Percentiles rank a stretch among this genome's conserved stretches.
Evolutionary conservation across 2,329 filamentous ascomycete species (phyloP).

Genomic region (Aspergillus spinulosporus): DNA sequence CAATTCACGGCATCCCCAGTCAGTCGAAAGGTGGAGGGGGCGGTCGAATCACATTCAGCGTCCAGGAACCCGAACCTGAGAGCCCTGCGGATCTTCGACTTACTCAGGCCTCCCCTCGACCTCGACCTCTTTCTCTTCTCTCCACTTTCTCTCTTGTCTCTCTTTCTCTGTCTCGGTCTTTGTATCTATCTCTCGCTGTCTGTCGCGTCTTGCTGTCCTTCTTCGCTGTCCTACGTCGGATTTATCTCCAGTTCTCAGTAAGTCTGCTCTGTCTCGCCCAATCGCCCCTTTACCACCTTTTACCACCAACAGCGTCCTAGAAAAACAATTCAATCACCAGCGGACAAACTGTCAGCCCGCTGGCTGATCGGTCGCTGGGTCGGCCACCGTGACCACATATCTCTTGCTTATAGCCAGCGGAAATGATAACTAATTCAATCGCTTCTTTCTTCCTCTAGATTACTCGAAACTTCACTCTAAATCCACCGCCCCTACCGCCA

Average conservation of each 20-base stretch:
- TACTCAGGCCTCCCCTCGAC: constrained; percentile 3
- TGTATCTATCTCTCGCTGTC: constrained; percentile 10
- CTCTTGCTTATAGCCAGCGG: not conserved
- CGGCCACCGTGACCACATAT: constrained; percentile 1
- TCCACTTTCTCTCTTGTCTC: constrained; percentile 4
- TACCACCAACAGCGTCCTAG: not conserved
- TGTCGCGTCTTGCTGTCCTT: not conserved
- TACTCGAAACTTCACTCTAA: not conserved
- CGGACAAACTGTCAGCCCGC: not conserved
- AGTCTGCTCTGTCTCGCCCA: constrained; percentile 5
- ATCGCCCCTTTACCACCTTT: not conserved
- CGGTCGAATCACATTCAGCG: constrained; percentile 20
- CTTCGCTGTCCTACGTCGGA: not conserved
- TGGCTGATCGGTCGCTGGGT: not conserved
- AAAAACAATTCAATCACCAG: not conserved
- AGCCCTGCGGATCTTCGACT: constrained; percentile 8
- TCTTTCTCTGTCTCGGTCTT: constrained; percentile 5
- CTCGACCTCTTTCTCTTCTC: constrained; percentile 12
- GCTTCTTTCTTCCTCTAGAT: not conserved
- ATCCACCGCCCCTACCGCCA: constrained; percentile 1
- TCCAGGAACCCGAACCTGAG: constrained; percentile 6
- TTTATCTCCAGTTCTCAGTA: constrained; percentile 3
- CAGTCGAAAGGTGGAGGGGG: constrained; percentile 17
- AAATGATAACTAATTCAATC: constrained; percentile 13
- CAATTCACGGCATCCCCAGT: constrained; percentile 12